Evolutionary conservation across 2,329 filamentous ascomycete species (phyloP), one percentile per base, ranked within the genome.

Genomic region (Sclerotinia glacialis): DNA sequence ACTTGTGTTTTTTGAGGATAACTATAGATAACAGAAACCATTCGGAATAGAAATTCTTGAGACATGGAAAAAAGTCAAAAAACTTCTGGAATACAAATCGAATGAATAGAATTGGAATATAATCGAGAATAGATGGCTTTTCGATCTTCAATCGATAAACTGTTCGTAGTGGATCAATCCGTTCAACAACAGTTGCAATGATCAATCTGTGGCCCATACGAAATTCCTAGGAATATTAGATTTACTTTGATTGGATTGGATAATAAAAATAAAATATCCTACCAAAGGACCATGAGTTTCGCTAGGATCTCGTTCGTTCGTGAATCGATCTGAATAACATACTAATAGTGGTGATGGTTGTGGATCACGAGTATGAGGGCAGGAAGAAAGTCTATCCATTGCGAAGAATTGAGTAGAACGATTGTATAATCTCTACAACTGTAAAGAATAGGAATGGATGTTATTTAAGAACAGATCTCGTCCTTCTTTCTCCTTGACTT

Each of bases 1-100:
- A 40, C 56, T 60, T 60, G 8, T 40, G 40, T 23, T 31, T 60
- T 44, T 60, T 60, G 5, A 60, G 16, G 12, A 60, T 56, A 12
- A 56, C 53, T 11, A 12, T 40, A 1, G 53, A 14, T n/a, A 31
- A 31, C 7, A 56, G 18, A 7, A 37, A 56, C n/a, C 53, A 18
- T 56, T 40, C 28, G 6, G 52, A n/a, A 55, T 55, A 37, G 5
- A 37, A 5, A 34, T 16, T 31, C 18, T 55, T 55, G 5, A 55
- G 52, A n/a, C 7, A 21, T 37, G 14, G 34, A 37, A 21, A 56
- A 3, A n/a, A 37, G 16, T 56, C 7, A 18, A 37, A 49, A 46
- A 23, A 23, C 9, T 23, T n/a, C 9, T 2, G 6, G 3, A 21
- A 56, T 21, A 56, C 5, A 12, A 21, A 34, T 40, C 28, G 53